Conservation (phyloP, 2,329 filamentous ascomycete genomes). For the Colletotrichum paranaense region DNA sequence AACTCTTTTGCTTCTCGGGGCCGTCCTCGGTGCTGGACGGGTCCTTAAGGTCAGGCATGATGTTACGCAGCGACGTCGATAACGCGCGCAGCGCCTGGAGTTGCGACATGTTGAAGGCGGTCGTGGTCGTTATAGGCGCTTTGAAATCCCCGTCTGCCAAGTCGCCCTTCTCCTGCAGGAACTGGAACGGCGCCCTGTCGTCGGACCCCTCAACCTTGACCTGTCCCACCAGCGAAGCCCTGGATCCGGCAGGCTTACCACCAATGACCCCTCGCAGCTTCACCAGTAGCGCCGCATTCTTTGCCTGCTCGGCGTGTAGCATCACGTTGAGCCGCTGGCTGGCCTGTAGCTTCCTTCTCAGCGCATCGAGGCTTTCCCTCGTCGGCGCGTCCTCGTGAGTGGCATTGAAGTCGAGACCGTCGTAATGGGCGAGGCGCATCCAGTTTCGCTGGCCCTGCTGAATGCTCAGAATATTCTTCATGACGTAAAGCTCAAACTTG, state of each 20-base stretch:
- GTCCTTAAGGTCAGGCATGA: slow-evolving; percentile 71
- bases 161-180: slow-evolving; percentile 65
- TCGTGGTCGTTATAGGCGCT: slow-evolving; percentile 74
- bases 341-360: slow-evolving; percentile 80
- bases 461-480: slow-evolving; percentile 85
- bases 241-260: slow-evolving; percentile 39
- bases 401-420: slow-evolving; percentile 66
- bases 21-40: slow-evolving; percentile 40
- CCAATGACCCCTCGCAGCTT: slow-evolving; percentile 66
- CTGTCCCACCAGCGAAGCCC: slow-evolving; percentile 30
- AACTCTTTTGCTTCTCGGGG: slow-evolving; percentile 59
- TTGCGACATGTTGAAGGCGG: slow-evolving; percentile 84
- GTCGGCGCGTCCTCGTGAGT: slow-evolving; percentile 50
- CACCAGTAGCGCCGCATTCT: slow-evolving; percentile 77
- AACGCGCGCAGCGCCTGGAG: slow-evolving; percentile 81
- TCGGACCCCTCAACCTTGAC: slow-evolving; percentile 40
- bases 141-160: slow-evolving; percentile 63
- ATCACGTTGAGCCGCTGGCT: slow-evolving; percentile 80
- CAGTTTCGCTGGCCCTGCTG: slow-evolving; percentile 77
- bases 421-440: slow-evolving; percentile 88
- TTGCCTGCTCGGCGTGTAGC: slow-evolving; percentile 75
- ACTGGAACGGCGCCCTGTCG: slow-evolving; percentile 58
- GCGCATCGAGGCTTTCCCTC: slow-evolving; percentile 75
- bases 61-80: slow-evolving; percentile 66
- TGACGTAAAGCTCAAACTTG: slow-evolving; percentile 87